Evolutionary conservation across 495 filamentous ascomycete species (phyloP), one percentile per base, ranked within the genome.

Genomic region (Talaromyces stipitatus): DNA sequence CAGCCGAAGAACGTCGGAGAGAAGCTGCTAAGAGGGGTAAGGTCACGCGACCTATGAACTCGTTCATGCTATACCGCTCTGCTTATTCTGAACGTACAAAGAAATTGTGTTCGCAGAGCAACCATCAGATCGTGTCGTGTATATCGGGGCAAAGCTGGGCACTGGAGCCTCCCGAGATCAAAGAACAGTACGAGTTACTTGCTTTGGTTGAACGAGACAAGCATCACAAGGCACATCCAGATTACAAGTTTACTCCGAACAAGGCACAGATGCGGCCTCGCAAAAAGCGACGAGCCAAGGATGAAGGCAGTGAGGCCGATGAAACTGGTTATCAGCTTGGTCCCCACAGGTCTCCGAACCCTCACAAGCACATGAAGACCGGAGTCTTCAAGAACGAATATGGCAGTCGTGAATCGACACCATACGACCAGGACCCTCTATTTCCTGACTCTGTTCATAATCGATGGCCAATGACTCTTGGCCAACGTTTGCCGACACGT

Each of bases 31-130:
- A 84, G 58, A 83, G 85, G 27, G 89, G 89, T 3, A 90, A 91
- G 62, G 79, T 98, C 56, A 89, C 92, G 60, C 78, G 94, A 30
- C 94, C 94, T 1, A 97, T 97, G 88, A 98, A 98, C 66, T 92
- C 91, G 1, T 98, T 97, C 78, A 97, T 98, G 89, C 79, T 98
- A 24, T 98, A 98, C 68, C 87, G 95, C 8, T 96, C 92, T 50
- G 90, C 92, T 4, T 97, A 88, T 64, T 87, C 92, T 23, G 90
- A 92, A 38, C 81, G 91, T 4, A 87, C 87, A 55, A 97, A 97
- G 69, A 70, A 81, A 38, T 90, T 85, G 81, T 88, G 89, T 59
- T 74, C 81, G 8, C 87, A 95, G 64, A 92, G 91, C 71, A 97
- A 97, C 72, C 92, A 97, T 64, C 94, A 98, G 66, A 78, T 95